Evolutionary conservation across 1,139 yeast genomes (phyloP), one percentile per base, ranked within the genome.

Genomic region (Casaregolazyma lundiana): DNA sequence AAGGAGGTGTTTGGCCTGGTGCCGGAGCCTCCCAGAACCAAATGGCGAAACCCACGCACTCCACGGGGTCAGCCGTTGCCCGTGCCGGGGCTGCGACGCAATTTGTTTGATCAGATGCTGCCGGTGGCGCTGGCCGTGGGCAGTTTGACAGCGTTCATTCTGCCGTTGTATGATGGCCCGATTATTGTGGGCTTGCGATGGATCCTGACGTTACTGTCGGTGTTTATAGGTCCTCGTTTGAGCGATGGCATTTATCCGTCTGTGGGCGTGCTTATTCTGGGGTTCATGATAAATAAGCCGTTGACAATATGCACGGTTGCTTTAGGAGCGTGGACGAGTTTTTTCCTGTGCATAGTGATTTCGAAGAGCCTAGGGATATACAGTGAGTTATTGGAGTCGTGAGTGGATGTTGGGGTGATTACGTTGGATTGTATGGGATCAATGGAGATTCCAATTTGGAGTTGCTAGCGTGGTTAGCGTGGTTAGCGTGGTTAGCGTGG

Each of bases 221-320:
- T 56, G n/a, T 41, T 48, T 7, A 46, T 55, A 15, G 58, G 58
- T 19, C 58, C 58, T 9, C 46, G 51, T 4, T 44, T 53, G 11
- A 50, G 53, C 16, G 53, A 47, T 29, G 58, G 58, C 15, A 39
- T 53, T 22, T 53, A 52, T 34, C 57, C 58, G 3, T 48, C 57
- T 16, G 34, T 55, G n/a, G 58, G 58, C 4, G 56, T 55, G 4
- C 41, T 52, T 8, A 54, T 54, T 20, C 46, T 55, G 32, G 58
- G 58, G 4, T 32, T 55, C 24, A 55, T 55, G 58, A 44, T 55
- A 34, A 55, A 55, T 41, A 49, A 47, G 35, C 58, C 58, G 3
- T 41, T 55, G 26, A 52, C 58, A n/a, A 46, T 54, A 3, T 55
- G 58, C 35, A 55, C 58, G 7, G 42, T 53, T 30, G 57, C 53